A percentile compares a stretch with the other conserved stretches of the same genome.
These are phyloP conservation scores for Neonectria sp. DNA, from an alignment of 2,329 filamentous ascomycete genomes.

Conservation along the genomic window DNA sequence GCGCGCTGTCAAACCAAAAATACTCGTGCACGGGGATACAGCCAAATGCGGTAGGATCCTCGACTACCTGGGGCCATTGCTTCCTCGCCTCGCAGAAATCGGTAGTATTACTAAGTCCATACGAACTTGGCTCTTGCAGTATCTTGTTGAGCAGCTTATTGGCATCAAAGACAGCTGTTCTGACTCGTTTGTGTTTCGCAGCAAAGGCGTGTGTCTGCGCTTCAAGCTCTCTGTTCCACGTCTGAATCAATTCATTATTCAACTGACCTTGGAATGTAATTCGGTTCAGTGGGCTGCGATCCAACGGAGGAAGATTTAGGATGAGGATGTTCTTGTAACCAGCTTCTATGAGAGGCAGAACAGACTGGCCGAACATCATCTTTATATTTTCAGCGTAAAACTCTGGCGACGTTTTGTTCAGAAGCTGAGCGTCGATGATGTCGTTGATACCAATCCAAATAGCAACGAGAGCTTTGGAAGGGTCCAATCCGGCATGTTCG, in stretches of 20 bases:
- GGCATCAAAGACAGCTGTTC: background rate
- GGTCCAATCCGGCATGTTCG: background rate
- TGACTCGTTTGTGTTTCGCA: background rate
- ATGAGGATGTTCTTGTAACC: background rate
- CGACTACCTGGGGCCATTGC: background rate
- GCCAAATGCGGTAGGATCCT: background rate
- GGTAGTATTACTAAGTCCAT: background rate
- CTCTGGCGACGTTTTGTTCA: background rate
- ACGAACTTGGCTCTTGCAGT: background rate
- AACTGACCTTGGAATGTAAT: background rate
- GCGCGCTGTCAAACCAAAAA: constrained; percentile 4
- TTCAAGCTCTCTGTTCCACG: background rate
- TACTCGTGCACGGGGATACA: background rate
- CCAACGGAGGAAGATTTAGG: background rate
- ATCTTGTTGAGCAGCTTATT: background rate
- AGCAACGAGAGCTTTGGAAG: background rate
- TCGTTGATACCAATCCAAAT: constrained; percentile 11
- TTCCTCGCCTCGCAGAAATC: background rate
- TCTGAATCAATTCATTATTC: background rate
- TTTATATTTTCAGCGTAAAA: background rate
- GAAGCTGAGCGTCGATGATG: background rate
- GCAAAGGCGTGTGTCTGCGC: background rate
- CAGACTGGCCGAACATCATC: background rate
- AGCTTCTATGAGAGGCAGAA: background rate
- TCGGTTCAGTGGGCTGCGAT: background rate